These are phyloP conservation scores for Capsicum rhomboideum DNA, from an alignment of 257 asterid genomes.

Conservation along the genomic window DNA sequence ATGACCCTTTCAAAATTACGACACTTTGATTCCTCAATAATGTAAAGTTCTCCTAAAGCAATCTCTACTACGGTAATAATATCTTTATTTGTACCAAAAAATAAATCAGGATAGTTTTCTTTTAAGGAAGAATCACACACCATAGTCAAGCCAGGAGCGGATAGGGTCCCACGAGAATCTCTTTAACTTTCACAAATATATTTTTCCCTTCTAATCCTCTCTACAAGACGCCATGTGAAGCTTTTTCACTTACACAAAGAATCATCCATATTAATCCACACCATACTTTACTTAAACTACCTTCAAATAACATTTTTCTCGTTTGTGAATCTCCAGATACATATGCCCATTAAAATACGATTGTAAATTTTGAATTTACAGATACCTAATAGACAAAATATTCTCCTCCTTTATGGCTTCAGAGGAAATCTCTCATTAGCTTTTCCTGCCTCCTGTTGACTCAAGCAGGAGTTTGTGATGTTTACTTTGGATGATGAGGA, in stretches of 20 bases:
- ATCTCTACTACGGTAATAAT: not conserved
- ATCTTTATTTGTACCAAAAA: not conserved
- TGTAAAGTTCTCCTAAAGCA: not conserved
- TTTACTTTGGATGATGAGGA: not conserved
- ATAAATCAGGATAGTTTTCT: not conserved
- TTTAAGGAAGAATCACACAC: not conserved
- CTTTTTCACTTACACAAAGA: not conserved
- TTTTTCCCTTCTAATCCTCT: not conserved
- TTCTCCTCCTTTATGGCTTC: not conserved
- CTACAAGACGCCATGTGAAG: not conserved
- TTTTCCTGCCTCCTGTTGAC: not conserved
- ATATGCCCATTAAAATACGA: not conserved
- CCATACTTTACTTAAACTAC: not conserved
- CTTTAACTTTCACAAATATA: not conserved
- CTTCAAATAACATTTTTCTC: not conserved
- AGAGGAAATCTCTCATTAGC: not conserved
- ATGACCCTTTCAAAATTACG: not conserved
- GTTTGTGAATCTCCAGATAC: not conserved
- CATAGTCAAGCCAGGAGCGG: not conserved
- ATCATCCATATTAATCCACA: not conserved
- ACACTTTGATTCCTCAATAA: not conserved
- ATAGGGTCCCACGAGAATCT: not conserved
- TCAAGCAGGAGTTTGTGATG: not conserved
- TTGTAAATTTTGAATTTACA: not conserved
- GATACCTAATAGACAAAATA: not conserved